Base-by-base conservation (phyloP, 164 flowering plant species). In the Nelumbo lutea region DNA sequence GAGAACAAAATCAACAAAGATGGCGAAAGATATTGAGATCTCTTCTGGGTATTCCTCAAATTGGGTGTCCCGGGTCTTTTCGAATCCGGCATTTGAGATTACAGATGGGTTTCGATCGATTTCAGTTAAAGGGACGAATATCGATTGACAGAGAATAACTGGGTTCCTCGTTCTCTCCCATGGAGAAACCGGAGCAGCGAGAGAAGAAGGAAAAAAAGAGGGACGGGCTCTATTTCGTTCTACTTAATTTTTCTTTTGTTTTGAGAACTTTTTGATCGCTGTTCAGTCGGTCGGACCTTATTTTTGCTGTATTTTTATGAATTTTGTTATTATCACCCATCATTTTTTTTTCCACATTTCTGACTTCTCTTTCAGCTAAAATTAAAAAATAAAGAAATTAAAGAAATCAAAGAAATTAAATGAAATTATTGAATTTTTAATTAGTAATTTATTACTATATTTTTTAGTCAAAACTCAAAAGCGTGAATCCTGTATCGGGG, bases 41-140 rank as follows among this genome's bases (percentile, higher is more conserved):
- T 66, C 60, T 46, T 65, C 56, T 45, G 44, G 43, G 66, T 44
- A 5, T 60, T 53, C 15, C 44, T 51, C 50, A 40, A 62, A 62
- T 56, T 66, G 70, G 70, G 61, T 9, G 61, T 63, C 57, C 51
- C 0, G 14, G 47, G 63, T 38, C 50, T 66, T 65, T 59, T 44
- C 6, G 53, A 47, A 45, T 44, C 70, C 15, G 62, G 70, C 70
- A 68, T 58, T 68, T 41, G 62, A 59, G 53, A 58, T 41, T 56
- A 14, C 4, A 52, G 13, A 55, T 42, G 15, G 46, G 9, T 4
- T 46, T 27, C 8, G n/a, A 27, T 27, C 11, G 6, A 3, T 63
- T 47, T 27, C 59, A 56, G 53, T 67, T 45, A n/a, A n/a, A 38
- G 48, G 13, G 5, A 53, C 11, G 48, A 13, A 43, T 2, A 61